phyloP scores from a whole-genome alignment of 2,329 filamentous ascomycete genomes.

The Berkeleyomyces rouxiae region DNA sequence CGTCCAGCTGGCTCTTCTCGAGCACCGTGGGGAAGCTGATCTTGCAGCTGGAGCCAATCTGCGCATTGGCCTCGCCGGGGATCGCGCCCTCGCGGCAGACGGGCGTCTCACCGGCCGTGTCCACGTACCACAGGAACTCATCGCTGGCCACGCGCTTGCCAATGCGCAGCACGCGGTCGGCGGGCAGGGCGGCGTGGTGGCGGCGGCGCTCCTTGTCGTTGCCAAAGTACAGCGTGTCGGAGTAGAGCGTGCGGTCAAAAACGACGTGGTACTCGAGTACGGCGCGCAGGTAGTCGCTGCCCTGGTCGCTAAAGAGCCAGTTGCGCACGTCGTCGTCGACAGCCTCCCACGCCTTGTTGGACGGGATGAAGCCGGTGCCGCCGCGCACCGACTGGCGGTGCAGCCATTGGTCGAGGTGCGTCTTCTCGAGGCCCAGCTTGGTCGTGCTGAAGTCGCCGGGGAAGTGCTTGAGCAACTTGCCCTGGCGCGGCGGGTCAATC shows the following conservation, averaged over 20 bases:
- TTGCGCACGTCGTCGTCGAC: conserved; percentile 59
- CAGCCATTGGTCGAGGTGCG: conserved; percentile 47
- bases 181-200: background rate
- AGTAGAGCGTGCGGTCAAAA: conserved; percentile 61
- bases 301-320: conserved; percentile 68
- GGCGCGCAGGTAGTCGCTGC: conserved; percentile 59
- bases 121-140: conserved; percentile 11
- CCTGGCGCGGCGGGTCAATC: conserved; percentile 53
- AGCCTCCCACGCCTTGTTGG: conserved; percentile 61
- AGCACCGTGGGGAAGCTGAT: conserved; percentile 38
- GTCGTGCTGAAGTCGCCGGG: conserved; percentile 66
- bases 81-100: conserved; percentile 9
- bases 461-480: conserved; percentile 41
- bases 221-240: conserved; percentile 53
- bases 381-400: conserved; percentile 39
- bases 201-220: conserved; percentile 7
- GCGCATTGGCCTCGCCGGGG: conserved; percentile 2
- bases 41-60: conserved; percentile 8
- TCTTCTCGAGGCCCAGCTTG: conserved; percentile 56
- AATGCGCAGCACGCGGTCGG: background rate
- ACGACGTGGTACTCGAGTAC: conserved; percentile 67
- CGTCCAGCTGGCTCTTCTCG: conserved; percentile 43
- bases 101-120: background rate
- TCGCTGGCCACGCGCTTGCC: conserved; percentile 14
- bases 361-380: conserved; percentile 65